Base-by-base conservation (phyloP, 257 asterid species). In the Solanum chmielewskii region DNA sequence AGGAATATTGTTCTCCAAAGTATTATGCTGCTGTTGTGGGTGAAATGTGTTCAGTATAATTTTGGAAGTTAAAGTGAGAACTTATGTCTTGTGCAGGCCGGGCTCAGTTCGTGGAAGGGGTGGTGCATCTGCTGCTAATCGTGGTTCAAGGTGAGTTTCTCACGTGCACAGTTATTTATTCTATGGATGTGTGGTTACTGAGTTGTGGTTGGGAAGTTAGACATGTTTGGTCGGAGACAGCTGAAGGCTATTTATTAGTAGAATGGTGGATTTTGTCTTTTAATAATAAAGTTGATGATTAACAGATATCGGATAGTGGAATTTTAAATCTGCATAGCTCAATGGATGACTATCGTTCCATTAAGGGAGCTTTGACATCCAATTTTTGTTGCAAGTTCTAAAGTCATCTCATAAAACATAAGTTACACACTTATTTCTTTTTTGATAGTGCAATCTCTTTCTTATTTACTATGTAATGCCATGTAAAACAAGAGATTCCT, bases 91-190 rank as follows among this genome's bases (percentile, higher is more conserved):
- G 18, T 88, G 92, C 69, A 93, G 97, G 85, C 86, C 92, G 82
- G 94, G 92, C 75, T 90, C 92, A 75, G 90, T 80, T 86, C 94
- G 92, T 59, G 15, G 90, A 11, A 91, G 92, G 85, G 92, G 91
- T 74, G 88, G 89, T 39, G 64, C 89, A 42, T 86, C 89, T 78
- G 86, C 89, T 11, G 73, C 83, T 69, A 87, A 89, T 87, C 93
- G 92, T 42, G 91, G 89, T 77, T 88, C 89, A 66, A 87, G 89
- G 97, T 94, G 88, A 88, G 94, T 84, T 82, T 64, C 44, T 85
- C 23, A 20, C 16, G 12, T 31, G 70, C 16, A 42, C 11, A 45
- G 2, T 23, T 69, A 66, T 42, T 44, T 10, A 33, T 11, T 45
- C 84, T 25, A 6, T 78, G 84, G 39, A 44, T 78, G 37, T n/a